These are phyloP conservation scores for Trichoderma guizhouense DNA, from an alignment of 2,329 filamentous ascomycete genomes.

Conservation along the genomic window DNA sequence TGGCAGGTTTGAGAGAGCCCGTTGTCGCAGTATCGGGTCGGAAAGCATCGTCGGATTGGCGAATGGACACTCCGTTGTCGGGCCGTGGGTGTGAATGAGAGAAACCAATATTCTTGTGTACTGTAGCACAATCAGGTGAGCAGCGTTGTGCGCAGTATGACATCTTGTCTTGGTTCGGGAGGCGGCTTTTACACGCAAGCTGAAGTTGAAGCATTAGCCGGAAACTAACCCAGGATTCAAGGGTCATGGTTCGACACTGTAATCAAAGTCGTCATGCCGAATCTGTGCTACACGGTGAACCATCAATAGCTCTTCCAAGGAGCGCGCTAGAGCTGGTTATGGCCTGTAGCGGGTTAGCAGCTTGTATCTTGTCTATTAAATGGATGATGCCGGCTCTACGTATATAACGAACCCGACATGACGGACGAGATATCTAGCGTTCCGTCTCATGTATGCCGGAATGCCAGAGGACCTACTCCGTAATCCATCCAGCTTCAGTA, in stretches of 20 bases:
- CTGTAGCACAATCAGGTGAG: conserved; percentile 2
- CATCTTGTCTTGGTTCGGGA: not conserved
- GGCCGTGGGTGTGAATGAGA: not conserved
- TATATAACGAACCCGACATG: not conserved
- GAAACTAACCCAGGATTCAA: conserved; percentile 1
- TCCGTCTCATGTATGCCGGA: not conserved
- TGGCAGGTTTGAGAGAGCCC: not conserved
- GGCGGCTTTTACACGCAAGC: not conserved
- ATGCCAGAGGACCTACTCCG: not conserved
- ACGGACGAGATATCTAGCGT: not conserved
- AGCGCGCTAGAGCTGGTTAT: not conserved
- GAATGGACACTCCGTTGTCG: not conserved
- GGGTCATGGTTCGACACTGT: not conserved
- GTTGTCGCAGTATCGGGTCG: not conserved
- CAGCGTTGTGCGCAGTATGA: not conserved
- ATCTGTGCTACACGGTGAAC: not conserved
- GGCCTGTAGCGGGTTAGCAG: not conserved
- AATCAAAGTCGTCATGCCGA: not conserved
- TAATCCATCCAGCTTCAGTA: not conserved
- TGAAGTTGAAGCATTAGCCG: not conserved
- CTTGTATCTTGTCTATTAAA: not conserved
- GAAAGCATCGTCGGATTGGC: not conserved
- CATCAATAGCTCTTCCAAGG: not conserved
- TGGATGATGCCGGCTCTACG: not conserved
- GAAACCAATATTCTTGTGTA: not conserved